Percentiles rank a stretch among this genome's conserved stretches.
These are phyloP conservation scores for Rhipidocladum racemiflorum DNA, from an alignment of 176 grass and related monocot genomes.

Conservation along the genomic window DNA sequence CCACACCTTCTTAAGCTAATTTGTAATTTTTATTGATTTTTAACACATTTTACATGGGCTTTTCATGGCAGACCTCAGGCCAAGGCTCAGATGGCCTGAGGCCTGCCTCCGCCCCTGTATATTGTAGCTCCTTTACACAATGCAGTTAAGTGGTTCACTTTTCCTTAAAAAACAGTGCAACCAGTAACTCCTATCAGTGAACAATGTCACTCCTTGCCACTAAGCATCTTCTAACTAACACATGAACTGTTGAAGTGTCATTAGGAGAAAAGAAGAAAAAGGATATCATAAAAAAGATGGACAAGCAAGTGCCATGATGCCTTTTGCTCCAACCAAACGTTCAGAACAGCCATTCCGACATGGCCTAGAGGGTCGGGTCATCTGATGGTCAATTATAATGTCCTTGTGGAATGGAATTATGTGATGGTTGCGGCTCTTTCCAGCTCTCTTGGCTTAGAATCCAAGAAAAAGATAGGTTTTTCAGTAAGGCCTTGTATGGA, in stretches of 20 bases:
- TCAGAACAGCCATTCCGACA: constrained; percentile 26
- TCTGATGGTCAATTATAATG: constrained; percentile 25
- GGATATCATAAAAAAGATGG: background rate
- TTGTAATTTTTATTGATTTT: no score
- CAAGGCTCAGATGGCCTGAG: no score
- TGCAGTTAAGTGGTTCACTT: background rate
- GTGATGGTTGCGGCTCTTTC: constrained; percentile 29
- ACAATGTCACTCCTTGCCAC: background rate
- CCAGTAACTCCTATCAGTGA: background rate
- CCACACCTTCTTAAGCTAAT: no score
- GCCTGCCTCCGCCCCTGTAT: no score
- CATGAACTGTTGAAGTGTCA: background rate
- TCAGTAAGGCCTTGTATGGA: background rate
- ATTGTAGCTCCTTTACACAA: background rate
- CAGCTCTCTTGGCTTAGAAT: constrained; percentile 45
- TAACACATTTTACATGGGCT: no score
- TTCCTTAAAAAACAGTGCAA: constrained; percentile 12
- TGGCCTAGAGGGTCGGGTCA: constrained; percentile 8
- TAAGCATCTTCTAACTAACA: background rate
- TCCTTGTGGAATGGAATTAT: constrained; percentile 22
- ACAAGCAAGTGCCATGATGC: background rate
- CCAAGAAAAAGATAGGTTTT: constrained; percentile 10
- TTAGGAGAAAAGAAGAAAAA: background rate
- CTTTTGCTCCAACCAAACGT: constrained; percentile 22
- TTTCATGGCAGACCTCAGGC: no score